Evolutionary conservation across 129 eudicot genomes (phyloP).

Genomic region (Lactuca saligna): DNA sequence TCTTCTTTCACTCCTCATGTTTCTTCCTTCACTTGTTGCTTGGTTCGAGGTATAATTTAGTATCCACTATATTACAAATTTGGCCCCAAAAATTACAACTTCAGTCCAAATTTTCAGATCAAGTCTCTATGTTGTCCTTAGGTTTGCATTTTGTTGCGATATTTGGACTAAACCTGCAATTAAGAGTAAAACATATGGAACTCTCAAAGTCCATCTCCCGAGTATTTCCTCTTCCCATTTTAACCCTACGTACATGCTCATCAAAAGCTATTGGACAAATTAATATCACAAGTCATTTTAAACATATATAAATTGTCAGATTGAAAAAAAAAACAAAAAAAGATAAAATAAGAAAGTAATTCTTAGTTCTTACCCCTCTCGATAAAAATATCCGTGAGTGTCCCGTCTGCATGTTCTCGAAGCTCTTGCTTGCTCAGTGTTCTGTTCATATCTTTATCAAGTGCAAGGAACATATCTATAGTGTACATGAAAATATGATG

Average conservation of each 20-base stretch:
- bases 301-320: not conserved
- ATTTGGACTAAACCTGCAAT: no score
- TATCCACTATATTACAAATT: no score
- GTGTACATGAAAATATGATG: conserved; percentile 12
- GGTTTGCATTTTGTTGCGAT: conserved; percentile 46
- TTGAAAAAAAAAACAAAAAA: no score
- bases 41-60: conserved; percentile 72
- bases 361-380: conserved; percentile 76
- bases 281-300: not conserved
- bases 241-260: no score
- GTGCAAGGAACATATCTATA: conserved; percentile 94
- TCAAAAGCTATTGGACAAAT: conserved; percentile 62
- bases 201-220: no score
- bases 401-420: conserved; percentile 97
- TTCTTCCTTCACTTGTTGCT: conserved; percentile 81
- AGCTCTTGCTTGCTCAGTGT: conserved; percentile 94
- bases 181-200: no score
- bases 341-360: not conserved
- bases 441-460: conserved; percentile 89
- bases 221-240: no score
- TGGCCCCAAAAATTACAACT: no score
- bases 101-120: no score
- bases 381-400: conserved; percentile 90
- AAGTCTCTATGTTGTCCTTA: conserved; percentile 35
- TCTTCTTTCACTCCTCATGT: conserved; percentile 68